Conservation (phyloP, 192 early-diverging fungal genomes). For the Linnemannia exigua region DNA sequence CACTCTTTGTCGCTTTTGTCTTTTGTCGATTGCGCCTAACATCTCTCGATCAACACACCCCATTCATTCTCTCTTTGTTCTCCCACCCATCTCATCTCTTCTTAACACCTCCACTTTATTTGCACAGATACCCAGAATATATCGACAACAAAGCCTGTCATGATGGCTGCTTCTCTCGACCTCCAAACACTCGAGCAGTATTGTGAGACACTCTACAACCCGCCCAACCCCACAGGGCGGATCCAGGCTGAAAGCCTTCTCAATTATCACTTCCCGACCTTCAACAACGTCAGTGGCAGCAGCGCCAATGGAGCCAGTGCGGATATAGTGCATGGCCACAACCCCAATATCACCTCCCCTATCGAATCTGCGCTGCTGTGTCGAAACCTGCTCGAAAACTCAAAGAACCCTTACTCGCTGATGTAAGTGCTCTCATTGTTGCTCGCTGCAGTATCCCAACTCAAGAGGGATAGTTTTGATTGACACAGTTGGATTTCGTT, state of each 20-base stretch:
- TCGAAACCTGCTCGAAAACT: slow-evolving; percentile 43
- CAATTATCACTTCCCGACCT: slow-evolving; percentile 45
- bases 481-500: background rate
- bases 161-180: slow-evolving; percentile 38
- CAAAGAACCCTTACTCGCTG: slow-evolving; percentile 34
- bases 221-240: slow-evolving; percentile 27
- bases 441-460: background rate
- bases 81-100: background rate
- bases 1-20: background rate
- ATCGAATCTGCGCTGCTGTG: slow-evolving; percentile 48
- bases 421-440: slow-evolving; percentile 26
- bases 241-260: slow-evolving; percentile 37
- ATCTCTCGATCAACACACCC: no score
- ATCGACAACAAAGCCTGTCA: background rate
- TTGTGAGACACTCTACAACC: slow-evolving; percentile 52
- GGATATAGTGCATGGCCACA: slow-evolving; percentile 2
- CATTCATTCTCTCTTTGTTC: background rate
- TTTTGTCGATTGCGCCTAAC: background rate
- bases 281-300: slow-evolving; percentile 16
- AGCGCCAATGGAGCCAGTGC: background rate
- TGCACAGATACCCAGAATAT: background rate
- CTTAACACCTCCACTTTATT: background rate
- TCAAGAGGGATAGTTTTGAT: background rate
- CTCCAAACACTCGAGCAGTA: slow-evolving; percentile 37
- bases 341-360: slow-evolving; percentile 35